phyloP scores from a whole-genome alignment of 768 basidiomycete species.

The Boletus edulis region DNA sequence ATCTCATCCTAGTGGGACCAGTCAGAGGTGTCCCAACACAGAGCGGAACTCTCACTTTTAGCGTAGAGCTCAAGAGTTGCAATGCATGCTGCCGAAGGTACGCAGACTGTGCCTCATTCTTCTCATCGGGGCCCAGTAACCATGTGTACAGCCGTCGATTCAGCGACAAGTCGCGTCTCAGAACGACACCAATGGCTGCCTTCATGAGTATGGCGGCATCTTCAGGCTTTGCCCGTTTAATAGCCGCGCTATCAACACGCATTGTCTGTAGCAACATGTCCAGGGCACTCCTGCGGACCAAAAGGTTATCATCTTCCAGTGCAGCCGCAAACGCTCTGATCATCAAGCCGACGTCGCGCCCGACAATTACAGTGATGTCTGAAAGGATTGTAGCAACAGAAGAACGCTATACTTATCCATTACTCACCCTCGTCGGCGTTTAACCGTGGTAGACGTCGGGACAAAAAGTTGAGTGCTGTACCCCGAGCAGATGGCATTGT shows the following conservation, averaged over 20 bases:
- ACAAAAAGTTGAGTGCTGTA: constrained; percentile 84
- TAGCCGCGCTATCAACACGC: constrained; percentile 66
- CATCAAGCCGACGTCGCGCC: constrained; percentile 89
- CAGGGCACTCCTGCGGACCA: constrained; percentile 83
- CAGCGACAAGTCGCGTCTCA: constrained; percentile 88
- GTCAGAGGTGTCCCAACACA: constrained; percentile 10
- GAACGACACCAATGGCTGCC: constrained; percentile 82
- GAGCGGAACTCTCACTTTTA: constrained; percentile 50
- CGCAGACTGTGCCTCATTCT: constrained; percentile 66
- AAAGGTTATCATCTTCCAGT: constrained; percentile 89
- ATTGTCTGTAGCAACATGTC: constrained; percentile 82
- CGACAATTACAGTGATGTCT: constrained; percentile 73
- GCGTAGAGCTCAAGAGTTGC: constrained; percentile 64
- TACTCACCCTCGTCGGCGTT: constrained; percentile 66
- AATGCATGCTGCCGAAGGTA: constrained; percentile 72
- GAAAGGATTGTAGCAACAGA: constrained; percentile 5
- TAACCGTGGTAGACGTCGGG: constrained; percentile 71
- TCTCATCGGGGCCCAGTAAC: constrained; percentile 84
- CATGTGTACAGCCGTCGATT: constrained; percentile 92
- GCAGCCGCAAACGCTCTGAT: constrained; percentile 89
- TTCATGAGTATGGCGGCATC: constrained; percentile 85
- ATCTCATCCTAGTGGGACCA: constrained; percentile 61
- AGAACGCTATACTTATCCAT: neutral
- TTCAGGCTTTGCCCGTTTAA: constrained; percentile 64
- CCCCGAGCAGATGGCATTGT: constrained; percentile 85